These are phyloP conservation scores for Lepraria neglecta DNA, from an alignment of 495 filamentous ascomycete genomes.

Conservation along the genomic window DNA sequence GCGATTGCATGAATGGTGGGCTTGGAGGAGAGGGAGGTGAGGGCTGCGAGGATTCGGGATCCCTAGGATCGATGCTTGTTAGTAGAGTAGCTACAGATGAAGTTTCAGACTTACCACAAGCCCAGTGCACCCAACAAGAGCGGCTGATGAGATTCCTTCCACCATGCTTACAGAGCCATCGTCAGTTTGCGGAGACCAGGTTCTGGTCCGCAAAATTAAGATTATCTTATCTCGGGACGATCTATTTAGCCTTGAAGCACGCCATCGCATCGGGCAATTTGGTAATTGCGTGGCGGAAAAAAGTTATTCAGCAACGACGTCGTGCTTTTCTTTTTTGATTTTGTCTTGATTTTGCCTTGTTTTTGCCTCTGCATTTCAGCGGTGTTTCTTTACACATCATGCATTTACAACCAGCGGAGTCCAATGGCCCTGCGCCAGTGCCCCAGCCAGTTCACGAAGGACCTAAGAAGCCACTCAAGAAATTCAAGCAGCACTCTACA, in stretches of 20 bases:
- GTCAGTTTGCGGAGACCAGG: not conserved
- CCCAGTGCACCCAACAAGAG: constrained; percentile 43
- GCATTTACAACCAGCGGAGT: constrained; percentile 27
- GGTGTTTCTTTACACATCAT: constrained; percentile 13
- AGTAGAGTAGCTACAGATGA: not conserved
- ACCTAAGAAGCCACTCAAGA: constrained; percentile 23
- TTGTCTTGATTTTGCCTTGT: not conserved
- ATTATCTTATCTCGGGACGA: constrained; percentile 17
- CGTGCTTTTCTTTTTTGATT: not conserved
- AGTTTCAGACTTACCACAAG: constrained; percentile 39
- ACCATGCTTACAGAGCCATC: not conserved
- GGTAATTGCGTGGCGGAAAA: constrained; percentile 1
- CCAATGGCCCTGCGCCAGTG: constrained; percentile 26
- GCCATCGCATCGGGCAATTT: constrained; percentile 10
- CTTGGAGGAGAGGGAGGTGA: constrained; percentile 37
- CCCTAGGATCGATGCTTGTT: constrained; percentile 31
- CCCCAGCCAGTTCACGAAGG: constrained; percentile 21
- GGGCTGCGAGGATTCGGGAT: constrained; percentile 44
- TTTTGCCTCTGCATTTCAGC: not conserved
- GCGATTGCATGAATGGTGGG: constrained; percentile 45
- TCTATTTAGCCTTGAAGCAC: constrained; percentile 16
- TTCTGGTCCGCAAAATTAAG: not conserved
- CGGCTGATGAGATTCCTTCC: constrained; percentile 31
- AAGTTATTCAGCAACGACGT: too few relatives aligned
- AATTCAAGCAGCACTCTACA: constrained; percentile 39